Evolutionary conservation across 768 basidiomycete genomes (phyloP).

Genomic region (Lactarius vividus): DNA sequence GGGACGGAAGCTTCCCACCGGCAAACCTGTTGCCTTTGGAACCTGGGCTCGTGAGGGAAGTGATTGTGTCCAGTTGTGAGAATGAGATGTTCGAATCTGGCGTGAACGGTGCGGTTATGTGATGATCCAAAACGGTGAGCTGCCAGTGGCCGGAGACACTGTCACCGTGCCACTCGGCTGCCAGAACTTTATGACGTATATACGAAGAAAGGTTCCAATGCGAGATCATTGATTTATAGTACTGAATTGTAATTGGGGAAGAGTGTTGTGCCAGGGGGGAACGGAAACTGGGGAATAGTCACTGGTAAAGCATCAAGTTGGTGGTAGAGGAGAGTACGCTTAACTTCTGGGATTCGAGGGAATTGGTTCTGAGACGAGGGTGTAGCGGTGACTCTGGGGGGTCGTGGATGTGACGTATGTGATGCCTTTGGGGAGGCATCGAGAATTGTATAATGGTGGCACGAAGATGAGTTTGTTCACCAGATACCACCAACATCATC

Average conservation of each 20-base stretch:
- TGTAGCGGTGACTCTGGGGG: constrained; percentile 63
- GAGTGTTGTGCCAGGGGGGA: constrained; percentile 48
- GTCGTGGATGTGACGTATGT: no score
- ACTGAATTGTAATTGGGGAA: constrained; percentile 47
- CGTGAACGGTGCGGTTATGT: constrained; percentile 29
- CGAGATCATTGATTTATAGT: constrained; percentile 45
- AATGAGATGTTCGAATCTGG: constrained; percentile 54
- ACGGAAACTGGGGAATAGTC: constrained; percentile 55
- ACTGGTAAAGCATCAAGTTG: constrained; percentile 31
- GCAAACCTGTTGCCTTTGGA: constrained; percentile 45
- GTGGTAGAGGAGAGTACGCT: background rate
- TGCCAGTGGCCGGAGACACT: constrained; percentile 44
- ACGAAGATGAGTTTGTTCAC: constrained; percentile 32
- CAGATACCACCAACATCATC: constrained; percentile 54
- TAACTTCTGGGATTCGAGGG: constrained; percentile 48
- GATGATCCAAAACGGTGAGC: constrained; percentile 35
- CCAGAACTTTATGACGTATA: constrained; percentile 45
- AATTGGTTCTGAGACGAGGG: constrained; percentile 54
- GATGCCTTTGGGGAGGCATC: constrained; percentile 14
- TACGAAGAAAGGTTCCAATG: constrained; percentile 40
- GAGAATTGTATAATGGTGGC: background rate
- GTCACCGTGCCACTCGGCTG: constrained; percentile 44
- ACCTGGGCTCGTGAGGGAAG: constrained; percentile 42
- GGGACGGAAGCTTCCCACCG: constrained; percentile 40
- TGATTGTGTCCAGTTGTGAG: constrained; percentile 56